Evolutionary conservation across 805 yeast species (phyloP), one percentile per base, ranked within the genome.

Genomic region (Nadsonia fulvescens): DNA sequence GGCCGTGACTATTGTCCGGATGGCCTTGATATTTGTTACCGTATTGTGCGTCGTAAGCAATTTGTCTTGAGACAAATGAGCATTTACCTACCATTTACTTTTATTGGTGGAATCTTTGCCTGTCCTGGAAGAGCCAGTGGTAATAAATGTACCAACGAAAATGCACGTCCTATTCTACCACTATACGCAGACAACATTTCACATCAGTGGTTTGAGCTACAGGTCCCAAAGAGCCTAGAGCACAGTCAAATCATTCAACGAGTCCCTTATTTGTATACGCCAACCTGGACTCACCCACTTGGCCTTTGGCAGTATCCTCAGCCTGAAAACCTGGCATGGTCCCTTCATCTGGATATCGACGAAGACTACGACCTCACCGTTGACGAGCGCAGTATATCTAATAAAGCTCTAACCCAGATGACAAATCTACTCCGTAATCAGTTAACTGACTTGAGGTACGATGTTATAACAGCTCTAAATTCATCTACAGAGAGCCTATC

Each of bases 31-130:
- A 27, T 46, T 8, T 70, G 77, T 32, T 70, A 59, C 38, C 66
- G 70, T 31, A 42, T 71, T 30, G 76, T 66, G 45, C 56, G 82
- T 36, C 53, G 70, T 20, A 60, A 61, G 38, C 61, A 64, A 36
- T 71, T 66, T 38, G 64, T 66, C 1, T 40, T 44, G 5, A 46
- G 67, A 31, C 46, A 54, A 12, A 28, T 60, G 20, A 47, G 58
- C 4, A 39, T 66, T 9, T 69, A 59, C 38, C 49, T 66, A 9
- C 78, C 79, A 0, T 49, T 56, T 15, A 58, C 72, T 1, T 64
- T 65, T 49, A 64, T 72, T 4, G 82, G 81, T 5, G 79, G 70
- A 1, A 36, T 74, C 2, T 75, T 59, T 43, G 56, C 57, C 29
- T 68, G 76, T 37, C 47, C 56, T 8, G 20, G 20, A 7, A 9